Percentiles rank a stretch among this genome's conserved stretches.
These are phyloP conservation scores for Punica granatum DNA, from an alignment of 345 rosid species.

Conservation along the genomic window DNA sequence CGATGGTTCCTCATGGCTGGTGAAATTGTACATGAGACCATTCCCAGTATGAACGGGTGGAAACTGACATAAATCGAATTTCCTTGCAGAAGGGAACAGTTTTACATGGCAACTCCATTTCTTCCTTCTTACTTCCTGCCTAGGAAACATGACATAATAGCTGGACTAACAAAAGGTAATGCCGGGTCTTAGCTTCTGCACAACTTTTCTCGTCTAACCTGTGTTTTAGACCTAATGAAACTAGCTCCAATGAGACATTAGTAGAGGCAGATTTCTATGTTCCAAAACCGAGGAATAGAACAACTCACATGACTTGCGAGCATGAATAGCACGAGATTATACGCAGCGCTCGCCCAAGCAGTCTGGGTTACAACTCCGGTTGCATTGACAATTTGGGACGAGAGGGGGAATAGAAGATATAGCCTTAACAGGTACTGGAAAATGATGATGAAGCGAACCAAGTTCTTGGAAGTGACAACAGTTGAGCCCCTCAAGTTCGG, in stretches of 20 bases:
- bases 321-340: conserved; percentile 39
- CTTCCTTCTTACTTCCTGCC: too few species aligned
- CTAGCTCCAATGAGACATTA: too few species aligned
- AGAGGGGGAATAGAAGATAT: conserved; percentile 44
- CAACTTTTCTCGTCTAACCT: too few species aligned
- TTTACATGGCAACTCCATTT: too few species aligned
- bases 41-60: not conserved
- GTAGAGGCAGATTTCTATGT: not conserved
- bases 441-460: conserved; percentile 31
- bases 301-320: conserved; percentile 50
- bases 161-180: too few species aligned
- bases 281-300: not conserved
- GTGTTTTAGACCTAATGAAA: too few species aligned
- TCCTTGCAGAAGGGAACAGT: too few species aligned
- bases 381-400: conserved; percentile 31
- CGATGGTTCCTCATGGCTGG: not conserved
- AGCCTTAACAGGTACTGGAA: conserved; percentile 43
- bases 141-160: too few species aligned
- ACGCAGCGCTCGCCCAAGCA: conserved; percentile 54
- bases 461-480: conserved; percentile 17
- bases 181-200: too few species aligned
- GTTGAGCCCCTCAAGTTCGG: conserved; percentile 28
- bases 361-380: conserved; percentile 38
- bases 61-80: too few species aligned
- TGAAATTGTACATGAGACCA: not conserved